These are phyloP conservation scores for Globisporangium acanthophoron DNA, from an alignment of 352 stramenopile species.

Conservation along the genomic window DNA sequence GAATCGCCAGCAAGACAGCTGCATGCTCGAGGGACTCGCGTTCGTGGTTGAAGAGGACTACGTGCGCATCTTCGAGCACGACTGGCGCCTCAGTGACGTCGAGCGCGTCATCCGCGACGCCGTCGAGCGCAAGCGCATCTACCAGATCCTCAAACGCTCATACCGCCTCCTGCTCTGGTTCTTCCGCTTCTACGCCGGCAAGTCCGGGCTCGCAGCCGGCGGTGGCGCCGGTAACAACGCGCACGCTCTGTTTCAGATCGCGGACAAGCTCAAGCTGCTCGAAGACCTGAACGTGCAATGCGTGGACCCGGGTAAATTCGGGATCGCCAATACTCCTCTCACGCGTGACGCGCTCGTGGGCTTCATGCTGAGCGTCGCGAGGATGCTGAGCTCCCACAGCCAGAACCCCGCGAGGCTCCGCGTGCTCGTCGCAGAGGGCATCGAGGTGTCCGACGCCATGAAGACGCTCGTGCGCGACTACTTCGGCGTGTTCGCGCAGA, in stretches of 20 bases:
- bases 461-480: constrained; percentile 46
- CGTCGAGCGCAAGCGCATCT: constrained; percentile 59
- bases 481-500: constrained; percentile 46
- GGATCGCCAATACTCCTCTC: constrained; percentile 38
- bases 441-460: constrained; percentile 55
- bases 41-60: constrained; percentile 28
- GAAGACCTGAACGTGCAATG: constrained; percentile 56
- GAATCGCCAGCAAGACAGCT: constrained; percentile 10
- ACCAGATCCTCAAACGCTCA: constrained; percentile 24
- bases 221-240: background rate
- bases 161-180: constrained; percentile 64
- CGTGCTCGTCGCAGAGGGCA: constrained; percentile 38
- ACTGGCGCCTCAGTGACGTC: constrained; percentile 47
- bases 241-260: constrained; percentile 37
- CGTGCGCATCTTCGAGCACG: constrained; percentile 37
- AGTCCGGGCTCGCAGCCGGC: constrained; percentile 16
- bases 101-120: constrained; percentile 55
- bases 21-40: constrained; percentile 23
- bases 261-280: constrained; percentile 40
- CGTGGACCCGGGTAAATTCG: constrained; percentile 40
- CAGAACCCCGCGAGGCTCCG: constrained; percentile 28
- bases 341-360: constrained; percentile 38
- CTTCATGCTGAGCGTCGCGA: constrained; percentile 42
- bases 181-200: constrained; percentile 52
- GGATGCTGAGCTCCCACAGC: constrained; percentile 39